A percentile compares a stretch with the other conserved stretches of the same genome.
These are phyloP conservation scores for Linum tenue DNA, from an alignment of 345 rosid species.

Conservation along the genomic window DNA sequence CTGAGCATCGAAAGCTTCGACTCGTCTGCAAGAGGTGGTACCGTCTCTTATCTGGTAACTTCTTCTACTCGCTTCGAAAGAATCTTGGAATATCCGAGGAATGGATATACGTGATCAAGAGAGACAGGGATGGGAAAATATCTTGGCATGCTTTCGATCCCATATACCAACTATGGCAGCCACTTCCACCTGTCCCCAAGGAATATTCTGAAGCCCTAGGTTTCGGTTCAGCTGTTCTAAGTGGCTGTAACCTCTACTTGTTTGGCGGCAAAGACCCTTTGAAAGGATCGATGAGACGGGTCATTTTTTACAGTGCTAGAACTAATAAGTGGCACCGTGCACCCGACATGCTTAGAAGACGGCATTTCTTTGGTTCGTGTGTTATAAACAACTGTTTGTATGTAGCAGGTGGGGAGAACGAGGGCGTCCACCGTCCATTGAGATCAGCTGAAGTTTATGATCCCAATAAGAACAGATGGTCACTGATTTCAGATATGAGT, in stretches of 20 bases:
- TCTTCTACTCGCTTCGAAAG: conserved; percentile 58
- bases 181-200: conserved; percentile 65
- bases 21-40: conserved; percentile 70
- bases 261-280: conserved; percentile 72
- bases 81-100: conserved; percentile 63
- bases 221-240: conserved; percentile 68
- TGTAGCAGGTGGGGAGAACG: conserved; percentile 74
- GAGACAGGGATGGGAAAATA: conserved; percentile 63
- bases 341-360: conserved; percentile 69
- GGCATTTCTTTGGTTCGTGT: conserved; percentile 69
- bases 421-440: conserved; percentile 53
- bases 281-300: conserved; percentile 70
- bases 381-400: conserved; percentile 71
- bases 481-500: conserved; percentile 62
- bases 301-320: conserved; percentile 58
- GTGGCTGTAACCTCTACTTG: conserved; percentile 71
- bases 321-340: conserved; percentile 77
- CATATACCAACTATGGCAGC: conserved; percentile 63
- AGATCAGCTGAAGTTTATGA: conserved; percentile 69
- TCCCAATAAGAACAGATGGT: conserved; percentile 75
- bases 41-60: conserved; percentile 58
- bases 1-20: conserved; percentile 61
- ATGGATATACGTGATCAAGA: conserved; percentile 64
- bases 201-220: conserved; percentile 70
- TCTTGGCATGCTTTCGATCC: conserved; percentile 86